Base-by-base conservation (phyloP, 1,139 yeast genomes). In the Geotrichum klebahnii region DNA sequence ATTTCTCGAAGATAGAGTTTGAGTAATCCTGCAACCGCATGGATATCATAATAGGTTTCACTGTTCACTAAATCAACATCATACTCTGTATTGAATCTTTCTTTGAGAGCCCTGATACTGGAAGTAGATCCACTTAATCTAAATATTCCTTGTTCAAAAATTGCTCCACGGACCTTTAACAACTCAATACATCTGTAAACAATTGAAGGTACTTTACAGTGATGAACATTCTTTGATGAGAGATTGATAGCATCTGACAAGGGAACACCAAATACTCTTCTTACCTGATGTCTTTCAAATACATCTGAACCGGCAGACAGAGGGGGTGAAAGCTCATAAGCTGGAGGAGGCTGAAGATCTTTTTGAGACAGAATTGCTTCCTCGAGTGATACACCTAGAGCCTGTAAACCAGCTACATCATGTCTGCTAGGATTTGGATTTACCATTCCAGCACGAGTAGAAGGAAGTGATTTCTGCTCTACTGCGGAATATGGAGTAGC, bases 91-190 rank as follows among this genome's bases (percentile, higher is more conserved):
- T 71, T 68, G 55, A 89, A 92, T 44, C 72, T 74, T 37, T 82
- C 87, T 60, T 85, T 87, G 43, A 92, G 74, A 36, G 75, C 78
- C 52, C 86, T 78, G 23, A 92, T 87, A 44, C 83, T 76, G 0
- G 90, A 78, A 49, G 92, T 86, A 31, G 96, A 85, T 1, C 98
- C 98, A 66, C 94, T 87, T 51, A 90, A 72, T 56, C 98, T 74
- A 70, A 92, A 92, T 1, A 92, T 79, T 2, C 98, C 98, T 63
- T 90, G 96, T 65, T 88, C 95, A 56, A 78, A 79, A 17, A 84
- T 73, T 0, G 95, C 96, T 9, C 85, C 81, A 20, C 82, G 77
- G 44, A 73, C 76, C 49, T 78, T 75, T 45, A 92, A 72, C 59
- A 77, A 84, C 53, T 81, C 87, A 40, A 92, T 66, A 61, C 96